Base-by-base conservation (phyloP, 140 eudicot species). In the Flaveria floridana region DNA sequence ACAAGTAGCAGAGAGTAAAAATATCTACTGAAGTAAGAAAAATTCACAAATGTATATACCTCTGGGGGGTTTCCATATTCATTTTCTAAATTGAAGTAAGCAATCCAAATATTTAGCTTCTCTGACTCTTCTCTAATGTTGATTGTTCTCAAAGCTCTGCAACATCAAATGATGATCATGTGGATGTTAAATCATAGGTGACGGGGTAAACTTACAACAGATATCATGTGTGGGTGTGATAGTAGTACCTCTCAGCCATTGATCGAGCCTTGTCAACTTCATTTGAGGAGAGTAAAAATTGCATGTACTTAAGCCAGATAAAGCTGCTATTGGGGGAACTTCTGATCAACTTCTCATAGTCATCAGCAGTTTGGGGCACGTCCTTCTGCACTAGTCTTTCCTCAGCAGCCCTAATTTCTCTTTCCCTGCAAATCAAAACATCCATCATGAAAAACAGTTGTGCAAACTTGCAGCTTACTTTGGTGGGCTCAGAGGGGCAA, bases 321-420 rank as follows among this genome's bases (percentile, higher is more conserved):
- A 87, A 92, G 75, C 97, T 92, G 89, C 87, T 92, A 75, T 92
- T 89, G 2, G 97, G 97, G 63, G 96, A 92, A 83, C 84, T 89
- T 72, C 96, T 75, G 52, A 86, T 81, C 30, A 89, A 78, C 80
- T 92, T 92, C 85, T 92, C 97, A 76, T 78, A 89, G 68, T 92
- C 97, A 77, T 92, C 97, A 37, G 84, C 89, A 68, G 81, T 89
- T 77, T 84, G 81, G 0, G 97, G 97, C 30, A 78, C 65, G 71
- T 86, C 97, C 59, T 83, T 81, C 73, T 86, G 92, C 12, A 92
- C 71, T 13, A 89, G 81, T 65, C 97, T 88, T 64, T 89, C 85
- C 59, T 92, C 97, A 19, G 96, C 97, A 84, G 89, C 96, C 74
- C 88, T 84, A 69, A 92, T 92, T 80, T 89, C 95, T 72, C 65